Percentiles rank a stretch among this genome's conserved stretches.
Conservation (phyloP, 2,329 filamentous ascomycete genomes). For the Grosmannia serpens region DNA sequence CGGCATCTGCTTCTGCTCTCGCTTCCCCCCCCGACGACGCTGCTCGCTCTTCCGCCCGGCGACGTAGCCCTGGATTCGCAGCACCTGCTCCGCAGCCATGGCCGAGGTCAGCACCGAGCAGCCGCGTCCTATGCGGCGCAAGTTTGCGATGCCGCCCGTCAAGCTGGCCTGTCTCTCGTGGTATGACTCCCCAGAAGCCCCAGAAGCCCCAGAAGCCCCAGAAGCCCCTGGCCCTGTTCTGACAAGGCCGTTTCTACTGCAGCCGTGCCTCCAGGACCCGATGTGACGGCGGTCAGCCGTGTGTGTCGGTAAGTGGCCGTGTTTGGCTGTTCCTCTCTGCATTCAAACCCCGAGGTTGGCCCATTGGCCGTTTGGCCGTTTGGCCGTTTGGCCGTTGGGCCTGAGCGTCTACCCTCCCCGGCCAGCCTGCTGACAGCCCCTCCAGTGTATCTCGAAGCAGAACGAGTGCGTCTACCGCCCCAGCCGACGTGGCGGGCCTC, state of each 20-base stretch:
- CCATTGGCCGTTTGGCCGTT: too few relatives aligned
- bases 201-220: not conserved
- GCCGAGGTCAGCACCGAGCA: conserved; percentile 5
- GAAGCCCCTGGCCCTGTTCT: not conserved
- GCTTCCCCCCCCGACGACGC: too few relatives aligned
- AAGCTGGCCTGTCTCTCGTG: conserved; percentile 39
- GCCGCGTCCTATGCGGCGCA: conserved; percentile 14
- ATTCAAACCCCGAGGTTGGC: too few relatives aligned
- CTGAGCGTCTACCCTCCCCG: too few relatives aligned
- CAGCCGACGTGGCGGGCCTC: conserved; percentile 30
- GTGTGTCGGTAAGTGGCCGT: conserved; percentile 7
- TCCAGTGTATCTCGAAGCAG: conserved; percentile 26
- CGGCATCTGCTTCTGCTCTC: too few relatives aligned
- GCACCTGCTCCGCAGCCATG: conserved; percentile 1
- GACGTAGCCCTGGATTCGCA: not conserved
- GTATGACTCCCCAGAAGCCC: conserved; percentile 17
- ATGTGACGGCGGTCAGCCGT: conserved; percentile 14
- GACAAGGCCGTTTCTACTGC: not conserved
- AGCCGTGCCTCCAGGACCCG: conserved; percentile 15
- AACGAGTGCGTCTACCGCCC: conserved; percentile 32
- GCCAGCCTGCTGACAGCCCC: not conserved
- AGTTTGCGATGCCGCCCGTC: conserved; percentile 35
- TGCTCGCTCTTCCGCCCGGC: not conserved
- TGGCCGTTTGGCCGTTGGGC: too few relatives aligned
- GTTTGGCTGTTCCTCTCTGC: too few relatives aligned